A percentile compares a stretch with the other conserved stretches of the same genome.
These are phyloP conservation scores for Phytopythium ostracodes DNA, from an alignment of 352 stramenopile species.

Conservation along the genomic window DNA sequence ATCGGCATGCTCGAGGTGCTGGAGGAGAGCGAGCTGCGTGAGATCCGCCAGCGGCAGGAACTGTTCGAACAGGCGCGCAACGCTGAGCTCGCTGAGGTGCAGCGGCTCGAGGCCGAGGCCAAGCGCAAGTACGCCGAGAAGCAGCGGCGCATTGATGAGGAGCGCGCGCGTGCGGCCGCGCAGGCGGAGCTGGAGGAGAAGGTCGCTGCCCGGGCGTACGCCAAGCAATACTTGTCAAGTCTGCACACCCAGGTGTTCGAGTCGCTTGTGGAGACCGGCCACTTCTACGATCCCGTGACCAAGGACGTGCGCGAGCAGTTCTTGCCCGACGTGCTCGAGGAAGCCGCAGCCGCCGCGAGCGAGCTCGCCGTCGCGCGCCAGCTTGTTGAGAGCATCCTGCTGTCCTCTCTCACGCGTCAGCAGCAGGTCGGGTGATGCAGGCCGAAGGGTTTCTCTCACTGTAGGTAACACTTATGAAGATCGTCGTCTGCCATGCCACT, in stretches of 20 bases:
- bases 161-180: slow-evolving; percentile 61
- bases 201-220: slow-evolving; percentile 85
- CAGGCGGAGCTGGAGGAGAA: slow-evolving; percentile 90
- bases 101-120: slow-evolving; percentile 91
- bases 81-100: slow-evolving; percentile 91
- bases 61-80: slow-evolving; percentile 92
- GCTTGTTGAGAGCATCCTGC: slow-evolving; percentile 25
- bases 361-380: slow-evolving; percentile 34
- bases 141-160: slow-evolving; percentile 78
- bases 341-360: slow-evolving; percentile 35
- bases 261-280: slow-evolving; percentile 74
- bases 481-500: not conserved
- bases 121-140: slow-evolving; percentile 92
- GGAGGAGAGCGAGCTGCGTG: slow-evolving; percentile 90
- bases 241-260: slow-evolving; percentile 88
- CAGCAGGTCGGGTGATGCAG: not conserved
- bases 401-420: slow-evolving; percentile 28
- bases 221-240: slow-evolving; percentile 85
- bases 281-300: slow-evolving; percentile 89
- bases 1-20: slow-evolving; percentile 93
- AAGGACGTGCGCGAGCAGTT: slow-evolving; percentile 82
- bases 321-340: slow-evolving; percentile 58
- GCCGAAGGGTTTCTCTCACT: not conserved
- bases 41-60: slow-evolving; percentile 88
- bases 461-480: not conserved